These are phyloP conservation scores for Hymenoscyphus occultus DNA, from an alignment of 2,329 filamentous ascomycete species.

Conservation along the genomic window DNA sequence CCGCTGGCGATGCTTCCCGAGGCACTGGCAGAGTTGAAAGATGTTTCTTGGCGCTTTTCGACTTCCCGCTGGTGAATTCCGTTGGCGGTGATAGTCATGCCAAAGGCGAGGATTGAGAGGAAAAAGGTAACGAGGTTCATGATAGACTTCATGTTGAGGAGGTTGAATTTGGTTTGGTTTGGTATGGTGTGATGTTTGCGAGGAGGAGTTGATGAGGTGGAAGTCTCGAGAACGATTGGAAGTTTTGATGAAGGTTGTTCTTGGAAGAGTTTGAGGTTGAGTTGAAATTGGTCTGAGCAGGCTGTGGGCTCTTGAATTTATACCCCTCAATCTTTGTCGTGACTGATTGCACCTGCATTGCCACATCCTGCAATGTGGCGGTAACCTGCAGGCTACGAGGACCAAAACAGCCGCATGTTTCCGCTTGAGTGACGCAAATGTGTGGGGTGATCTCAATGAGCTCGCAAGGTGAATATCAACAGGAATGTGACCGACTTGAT, in stretches of 20 bases:
- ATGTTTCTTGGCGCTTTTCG: background rate
- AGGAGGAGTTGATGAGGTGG: background rate
- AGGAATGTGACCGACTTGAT: no score
- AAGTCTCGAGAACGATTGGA: background rate
- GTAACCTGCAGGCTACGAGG: background rate
- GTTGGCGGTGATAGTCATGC: background rate
- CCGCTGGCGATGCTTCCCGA: background rate
- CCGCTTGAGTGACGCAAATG: no score
- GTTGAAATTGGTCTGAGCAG: background rate
- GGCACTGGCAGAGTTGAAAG: background rate
- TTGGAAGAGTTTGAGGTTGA: background rate
- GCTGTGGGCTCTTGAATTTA: background rate
- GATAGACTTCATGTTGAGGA: background rate
- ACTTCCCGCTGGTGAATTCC: background rate
- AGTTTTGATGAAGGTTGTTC: background rate
- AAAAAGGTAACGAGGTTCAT: background rate
- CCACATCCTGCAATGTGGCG: background rate
- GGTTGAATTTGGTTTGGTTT: no score
- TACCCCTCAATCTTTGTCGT: background rate
- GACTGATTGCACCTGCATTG: background rate
- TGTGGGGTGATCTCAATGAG: no score
- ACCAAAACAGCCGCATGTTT: no score
- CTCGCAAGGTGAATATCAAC: no score
- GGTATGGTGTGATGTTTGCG: no score
- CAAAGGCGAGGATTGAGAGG: background rate